These are phyloP conservation scores for Mallotus japonicus DNA, from an alignment of 441 rosid species.

Conservation along the genomic window DNA sequence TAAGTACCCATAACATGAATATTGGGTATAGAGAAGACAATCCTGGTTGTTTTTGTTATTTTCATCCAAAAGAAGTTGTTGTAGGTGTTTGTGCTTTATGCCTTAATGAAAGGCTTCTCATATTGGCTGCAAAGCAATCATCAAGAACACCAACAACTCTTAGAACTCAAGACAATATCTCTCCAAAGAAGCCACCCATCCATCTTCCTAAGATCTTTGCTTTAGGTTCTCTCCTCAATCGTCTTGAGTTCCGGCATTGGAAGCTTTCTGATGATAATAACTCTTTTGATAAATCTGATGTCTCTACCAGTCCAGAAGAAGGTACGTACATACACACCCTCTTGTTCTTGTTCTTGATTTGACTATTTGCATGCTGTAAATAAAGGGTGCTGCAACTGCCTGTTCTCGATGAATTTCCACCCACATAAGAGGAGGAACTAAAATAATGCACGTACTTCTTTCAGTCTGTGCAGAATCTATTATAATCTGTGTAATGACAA, in stretches of 20 bases:
- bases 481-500: background rate
- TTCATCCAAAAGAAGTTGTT: slow-evolving; percentile 61
- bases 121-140: slow-evolving; percentile 60
- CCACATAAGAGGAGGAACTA: background rate
- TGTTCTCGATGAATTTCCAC: background rate
- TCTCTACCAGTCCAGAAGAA: slow-evolving; percentile 76
- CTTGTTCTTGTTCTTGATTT: background rate
- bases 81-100: slow-evolving; percentile 81
- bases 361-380: background rate
- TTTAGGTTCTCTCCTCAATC: slow-evolving; percentile 62
- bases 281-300: slow-evolving; percentile 26
- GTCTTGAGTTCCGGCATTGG: slow-evolving; percentile 63
- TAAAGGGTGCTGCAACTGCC: too few relatives aligned
- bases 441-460: slow-evolving; percentile 6
- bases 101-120: slow-evolving; percentile 73
- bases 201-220: slow-evolving; percentile 69
- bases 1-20: slow-evolving; percentile 38
- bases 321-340: slow-evolving; percentile 32
- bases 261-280: slow-evolving; percentile 30
- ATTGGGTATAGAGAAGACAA: slow-evolving; percentile 49
- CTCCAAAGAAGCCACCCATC: slow-evolving; percentile 38
- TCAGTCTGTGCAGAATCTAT: background rate
- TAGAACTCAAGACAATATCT: slow-evolving; percentile 13
- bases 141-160: slow-evolving; percentile 28
- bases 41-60: slow-evolving; percentile 48